Conservation (phyloP, 495 filamentous ascomycete species). For the Daldinia childiae region DNA sequence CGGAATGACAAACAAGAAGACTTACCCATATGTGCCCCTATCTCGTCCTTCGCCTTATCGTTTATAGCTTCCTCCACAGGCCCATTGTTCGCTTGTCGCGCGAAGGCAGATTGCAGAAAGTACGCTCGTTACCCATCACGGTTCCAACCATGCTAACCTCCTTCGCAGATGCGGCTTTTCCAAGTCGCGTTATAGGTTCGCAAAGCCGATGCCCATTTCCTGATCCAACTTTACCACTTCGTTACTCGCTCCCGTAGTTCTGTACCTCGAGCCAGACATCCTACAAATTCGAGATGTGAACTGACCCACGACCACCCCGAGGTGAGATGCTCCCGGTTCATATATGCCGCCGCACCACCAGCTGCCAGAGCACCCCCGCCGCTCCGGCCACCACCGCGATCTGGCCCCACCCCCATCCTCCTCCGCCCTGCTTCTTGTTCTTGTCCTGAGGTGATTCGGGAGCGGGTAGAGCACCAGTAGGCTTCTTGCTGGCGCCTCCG, state of each 20-base stretch:
- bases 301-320: constrained; percentile 81
- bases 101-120: constrained; percentile 82
- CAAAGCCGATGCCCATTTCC: constrained; percentile 70
- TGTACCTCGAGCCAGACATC: constrained; percentile 79
- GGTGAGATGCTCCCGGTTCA: constrained; percentile 79
- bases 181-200: constrained; percentile 87
- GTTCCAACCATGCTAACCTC: constrained; percentile 58
- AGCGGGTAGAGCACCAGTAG: constrained; percentile 47
- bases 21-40: constrained; percentile 78
- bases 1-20: constrained; percentile 1
- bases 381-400: constrained; percentile 85
- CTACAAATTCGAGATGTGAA: constrained; percentile 95
- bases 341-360: constrained; percentile 86
- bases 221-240: constrained; percentile 64
- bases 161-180: constrained; percentile 63
- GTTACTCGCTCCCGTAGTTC: constrained; percentile 76
- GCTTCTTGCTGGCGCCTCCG: constrained; percentile 36
- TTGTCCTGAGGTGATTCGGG: constrained; percentile 46
- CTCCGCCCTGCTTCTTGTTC: constrained; percentile 56
- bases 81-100: constrained; percentile 58
- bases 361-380: constrained; percentile 82
- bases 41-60: constrained; percentile 79
- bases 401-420: constrained; percentile 76
- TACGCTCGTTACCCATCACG: constrained; percentile 69
- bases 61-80: constrained; percentile 77